Base-by-base conservation (phyloP, 148 eudicot genomes). In the Rhododendron molle region DNA sequence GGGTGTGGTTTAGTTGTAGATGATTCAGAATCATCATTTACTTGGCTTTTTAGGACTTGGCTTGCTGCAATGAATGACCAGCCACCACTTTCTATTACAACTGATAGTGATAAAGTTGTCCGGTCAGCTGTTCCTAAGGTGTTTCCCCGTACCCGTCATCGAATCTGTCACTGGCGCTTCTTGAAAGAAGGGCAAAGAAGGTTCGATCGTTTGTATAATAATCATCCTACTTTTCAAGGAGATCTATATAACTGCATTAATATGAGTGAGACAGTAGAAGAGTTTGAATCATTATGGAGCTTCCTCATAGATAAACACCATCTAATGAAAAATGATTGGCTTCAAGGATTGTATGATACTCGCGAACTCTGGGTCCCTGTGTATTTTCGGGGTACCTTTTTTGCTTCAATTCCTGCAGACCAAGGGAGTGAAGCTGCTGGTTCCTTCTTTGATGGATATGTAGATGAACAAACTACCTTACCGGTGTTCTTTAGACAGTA, bases 401-500 rank as follows among this genome's bases (percentile, higher is more conserved):
- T 94, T 86, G 99, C 96, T 87, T 92, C 92, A 44, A 58, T 93
- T 73, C 91, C 90, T 80, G 89, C 89, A n/a, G 87, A 89, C 85
- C 94, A 87, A 85, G 94, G 91, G 67, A 84, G 91, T 88, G 81
- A 44, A 78, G 56, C 81, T 46, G 56, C 56, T 46, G 8, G 36
- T 36, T 96, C 96, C 58, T 95, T 96, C 87, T 93, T 96, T 81
- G 96, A 96, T 77, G 96, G 96, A 69, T 91, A 90, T 85, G 92
- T 96, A 13, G 94, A 93, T 87, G 92, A 92, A 84, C 92, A 96
- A 67, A 96, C 97, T 80, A 93, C 96, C 30, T 82, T 96, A 83
- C 97, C 99, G 47, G 86, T 92, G 89, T 95, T 96, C 91, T 95
- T 96, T 90, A 89, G 99, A 87, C 97, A 93, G 86, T 95, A 96